phyloP scores from a whole-genome alignment of 805 yeast genomes.

The Ogataea pini region DNA sequence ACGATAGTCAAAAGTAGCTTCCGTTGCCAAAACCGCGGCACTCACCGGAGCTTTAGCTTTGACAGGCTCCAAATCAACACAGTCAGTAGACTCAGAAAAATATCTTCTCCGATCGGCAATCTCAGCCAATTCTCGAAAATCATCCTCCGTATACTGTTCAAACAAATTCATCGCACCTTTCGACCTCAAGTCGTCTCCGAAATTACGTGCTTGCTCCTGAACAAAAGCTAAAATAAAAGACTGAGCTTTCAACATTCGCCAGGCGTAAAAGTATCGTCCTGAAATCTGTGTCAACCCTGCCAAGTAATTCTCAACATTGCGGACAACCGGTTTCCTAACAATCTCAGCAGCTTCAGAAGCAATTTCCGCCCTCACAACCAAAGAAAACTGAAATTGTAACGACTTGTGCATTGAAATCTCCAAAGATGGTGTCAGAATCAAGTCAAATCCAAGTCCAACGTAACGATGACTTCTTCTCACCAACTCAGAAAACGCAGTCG shows the following conservation, averaged over 20 bases:
- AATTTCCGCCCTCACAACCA: constrained; percentile 34
- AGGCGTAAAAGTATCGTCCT: constrained; percentile 62
- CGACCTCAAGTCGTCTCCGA: background rate
- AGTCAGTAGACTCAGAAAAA: background rate
- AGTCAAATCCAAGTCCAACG: constrained; percentile 41
- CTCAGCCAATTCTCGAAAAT: constrained; percentile 15
- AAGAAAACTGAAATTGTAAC: constrained; percentile 31
- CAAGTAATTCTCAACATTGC: constrained; percentile 44
- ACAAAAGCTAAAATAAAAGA: constrained; percentile 41
- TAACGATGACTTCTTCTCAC: constrained; percentile 31
- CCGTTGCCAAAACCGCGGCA: background rate
- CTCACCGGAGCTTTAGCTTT: background rate
- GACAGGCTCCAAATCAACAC: too few relatives aligned
- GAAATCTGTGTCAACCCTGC: constrained; percentile 48
- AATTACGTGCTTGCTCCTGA: constrained; percentile 13
- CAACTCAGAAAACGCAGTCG: constrained; percentile 40
- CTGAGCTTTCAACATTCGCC: constrained; percentile 65
- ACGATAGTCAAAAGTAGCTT: constrained; percentile 3
- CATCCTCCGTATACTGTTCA: constrained; percentile 17
- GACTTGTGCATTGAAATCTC: constrained; percentile 42
- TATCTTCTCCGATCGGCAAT: background rate
- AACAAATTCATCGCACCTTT: constrained; percentile 18
- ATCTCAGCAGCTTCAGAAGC: background rate
- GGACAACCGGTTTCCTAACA: constrained; percentile 24
- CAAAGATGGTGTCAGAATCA: constrained; percentile 39